These are phyloP conservation scores for Astragalus glycyphyllos DNA, from an alignment of 306 rosid species.

Conservation along the genomic window DNA sequence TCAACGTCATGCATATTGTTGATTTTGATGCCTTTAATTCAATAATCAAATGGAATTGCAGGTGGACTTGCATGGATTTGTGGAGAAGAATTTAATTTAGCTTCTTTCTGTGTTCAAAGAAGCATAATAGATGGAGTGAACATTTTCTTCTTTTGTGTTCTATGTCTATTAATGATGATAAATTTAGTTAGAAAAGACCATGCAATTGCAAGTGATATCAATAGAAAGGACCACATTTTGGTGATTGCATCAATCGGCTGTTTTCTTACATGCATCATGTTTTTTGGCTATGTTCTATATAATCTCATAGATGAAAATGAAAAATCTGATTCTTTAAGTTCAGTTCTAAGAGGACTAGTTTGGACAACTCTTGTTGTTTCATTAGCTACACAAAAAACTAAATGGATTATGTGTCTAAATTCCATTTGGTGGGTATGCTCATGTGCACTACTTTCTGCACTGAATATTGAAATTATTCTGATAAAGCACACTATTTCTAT, in stretches of 20 bases:
- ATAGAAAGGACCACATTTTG: slow-evolving; percentile 39
- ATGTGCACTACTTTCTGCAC: slow-evolving; percentile 45
- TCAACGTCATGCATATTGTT: background rate
- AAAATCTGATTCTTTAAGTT: background rate
- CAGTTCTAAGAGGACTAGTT: slow-evolving; percentile 43
- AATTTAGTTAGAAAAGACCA: slow-evolving; percentile 26
- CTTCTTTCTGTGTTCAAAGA: slow-evolving; percentile 50
- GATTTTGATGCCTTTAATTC: background rate
- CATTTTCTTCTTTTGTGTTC: slow-evolving; percentile 44
- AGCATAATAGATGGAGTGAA: slow-evolving; percentile 42
- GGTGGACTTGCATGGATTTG: slow-evolving; percentile 48
- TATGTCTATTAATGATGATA: slow-evolving; percentile 32
- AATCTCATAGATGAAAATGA: slow-evolving; percentile 29
- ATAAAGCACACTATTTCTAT: slow-evolving; percentile 32
- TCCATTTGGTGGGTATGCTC: slow-evolving; percentile 55
- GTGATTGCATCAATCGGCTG: slow-evolving; percentile 48
- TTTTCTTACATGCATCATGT: slow-evolving; percentile 44
- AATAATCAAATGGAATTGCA: too few relatives aligned
- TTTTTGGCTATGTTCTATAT: slow-evolving; percentile 42
- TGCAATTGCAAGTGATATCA: background rate
- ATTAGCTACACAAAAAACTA: slow-evolving; percentile 45
- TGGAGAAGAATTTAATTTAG: slow-evolving; percentile 43
- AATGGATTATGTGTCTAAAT: slow-evolving; percentile 42
- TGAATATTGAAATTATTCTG: slow-evolving; percentile 42
- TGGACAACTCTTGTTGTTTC: slow-evolving; percentile 52